Conservation (phyloP, 2,329 filamentous ascomycete genomes). For the Verruconis gallopava region DNA sequence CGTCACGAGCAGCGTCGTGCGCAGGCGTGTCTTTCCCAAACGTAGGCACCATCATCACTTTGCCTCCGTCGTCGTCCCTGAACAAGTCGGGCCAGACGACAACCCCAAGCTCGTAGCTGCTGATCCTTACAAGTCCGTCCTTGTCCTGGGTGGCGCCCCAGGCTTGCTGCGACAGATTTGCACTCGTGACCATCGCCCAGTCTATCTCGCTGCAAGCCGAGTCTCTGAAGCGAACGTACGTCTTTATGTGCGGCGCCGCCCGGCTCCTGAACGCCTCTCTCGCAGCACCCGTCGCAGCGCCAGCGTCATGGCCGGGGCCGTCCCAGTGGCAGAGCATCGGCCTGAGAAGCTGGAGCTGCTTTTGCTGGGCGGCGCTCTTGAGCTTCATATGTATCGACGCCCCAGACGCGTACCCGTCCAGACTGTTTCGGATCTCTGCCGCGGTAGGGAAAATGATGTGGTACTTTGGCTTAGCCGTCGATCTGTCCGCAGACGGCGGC, state of each 20-base stretch:
- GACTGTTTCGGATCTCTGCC: conserved; percentile 59
- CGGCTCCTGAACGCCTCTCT: conserved; percentile 26
- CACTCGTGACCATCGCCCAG: conserved; percentile 81
- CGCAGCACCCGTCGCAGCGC: background rate
- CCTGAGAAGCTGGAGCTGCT: conserved; percentile 59
- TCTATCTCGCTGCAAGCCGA: conserved; percentile 43
- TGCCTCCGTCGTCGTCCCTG: conserved; percentile 12
- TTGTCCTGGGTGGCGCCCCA: conserved; percentile 53
- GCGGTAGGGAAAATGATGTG: conserved; percentile 71
- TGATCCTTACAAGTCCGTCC: conserved; percentile 46
- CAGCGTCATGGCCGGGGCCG: conserved; percentile 30
- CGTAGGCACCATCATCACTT: conserved; percentile 50
- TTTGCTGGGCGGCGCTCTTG: conserved; percentile 54
- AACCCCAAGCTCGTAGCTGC: conserved; percentile 76
- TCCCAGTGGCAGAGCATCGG: conserved; percentile 65
- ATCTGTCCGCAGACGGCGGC: conserved; percentile 9
- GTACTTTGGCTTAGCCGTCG: conserved; percentile 35
- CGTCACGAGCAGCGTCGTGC: conserved; percentile 11
- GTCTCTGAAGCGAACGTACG: conserved; percentile 56
- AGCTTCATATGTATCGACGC: conserved; percentile 72
- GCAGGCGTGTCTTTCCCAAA: conserved; percentile 49
- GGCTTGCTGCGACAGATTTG: conserved; percentile 80
- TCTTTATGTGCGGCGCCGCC: conserved; percentile 82
- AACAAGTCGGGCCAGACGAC: conserved; percentile 61
- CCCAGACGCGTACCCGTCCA: conserved; percentile 69